A percentile compares a stretch with the other conserved stretches of the same genome.
These are phyloP conservation scores for Cladorrhinum sp. DNA, from an alignment of 2,329 filamentous ascomycete genomes.

Conservation along the genomic window DNA sequence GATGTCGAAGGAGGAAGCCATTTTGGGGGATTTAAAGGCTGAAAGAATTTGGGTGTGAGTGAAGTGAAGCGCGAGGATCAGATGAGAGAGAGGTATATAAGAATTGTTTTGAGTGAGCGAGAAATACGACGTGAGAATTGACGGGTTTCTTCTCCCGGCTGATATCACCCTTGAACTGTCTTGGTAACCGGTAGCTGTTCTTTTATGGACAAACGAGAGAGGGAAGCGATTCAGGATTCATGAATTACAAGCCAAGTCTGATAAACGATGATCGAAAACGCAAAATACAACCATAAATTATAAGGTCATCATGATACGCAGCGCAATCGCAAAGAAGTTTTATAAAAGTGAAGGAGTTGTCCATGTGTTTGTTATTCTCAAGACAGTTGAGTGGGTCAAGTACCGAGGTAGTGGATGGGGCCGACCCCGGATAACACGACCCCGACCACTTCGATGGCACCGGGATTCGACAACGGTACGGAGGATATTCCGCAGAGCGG, in stretches of 20 bases:
- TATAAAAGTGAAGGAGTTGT: neutral
- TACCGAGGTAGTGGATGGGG: neutral
- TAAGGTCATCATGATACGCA: neutral
- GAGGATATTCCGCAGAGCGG: neutral
- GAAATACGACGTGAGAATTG: neutral
- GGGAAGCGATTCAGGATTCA: no score
- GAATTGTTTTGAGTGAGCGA: neutral
- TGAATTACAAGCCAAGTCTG: neutral
- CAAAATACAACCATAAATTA: neutral
- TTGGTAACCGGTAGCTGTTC: neutral
- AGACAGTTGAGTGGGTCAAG: neutral
- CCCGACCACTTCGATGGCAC: neutral
- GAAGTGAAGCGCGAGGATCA: neutral
- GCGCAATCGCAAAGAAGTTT: neutral
- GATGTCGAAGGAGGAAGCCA: constrained; percentile 2
- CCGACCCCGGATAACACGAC: neutral
- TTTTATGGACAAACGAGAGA: neutral
- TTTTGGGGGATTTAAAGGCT: neutral
- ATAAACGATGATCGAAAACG: neutral
- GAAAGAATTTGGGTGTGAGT: neutral
- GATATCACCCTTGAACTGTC: neutral
- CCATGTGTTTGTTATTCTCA: neutral
- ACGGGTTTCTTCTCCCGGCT: constrained; percentile 4
- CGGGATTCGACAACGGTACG: neutral
- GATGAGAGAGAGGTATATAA: neutral